Conservation (phyloP, 306 rosid species). For the Albizia julibrissin region DNA sequence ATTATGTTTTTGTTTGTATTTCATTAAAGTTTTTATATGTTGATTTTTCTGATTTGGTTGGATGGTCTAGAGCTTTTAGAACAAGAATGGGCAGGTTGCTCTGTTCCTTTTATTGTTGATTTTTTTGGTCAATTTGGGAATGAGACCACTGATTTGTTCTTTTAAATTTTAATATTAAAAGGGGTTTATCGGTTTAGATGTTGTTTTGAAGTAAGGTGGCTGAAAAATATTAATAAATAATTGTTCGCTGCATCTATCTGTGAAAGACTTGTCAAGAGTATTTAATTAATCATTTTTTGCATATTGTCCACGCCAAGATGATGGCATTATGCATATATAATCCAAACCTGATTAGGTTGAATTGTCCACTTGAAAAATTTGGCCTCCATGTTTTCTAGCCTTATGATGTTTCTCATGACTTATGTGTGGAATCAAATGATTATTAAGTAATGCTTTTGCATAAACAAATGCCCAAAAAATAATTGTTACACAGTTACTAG, state of each 20-base stretch:
- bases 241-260: slow-evolving; percentile 20
- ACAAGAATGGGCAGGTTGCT: slow-evolving; percentile 34
- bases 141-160: slow-evolving; percentile 31
- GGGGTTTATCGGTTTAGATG: slow-evolving; percentile 36
- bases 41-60: slow-evolving; percentile 30
- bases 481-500: not conserved
- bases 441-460: not conserved
- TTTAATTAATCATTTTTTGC: slow-evolving; percentile 30
- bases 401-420: slow-evolving; percentile 9
- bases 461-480: not conserved
- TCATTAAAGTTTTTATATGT: not conserved
- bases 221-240: slow-evolving; percentile 4
- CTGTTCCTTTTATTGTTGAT: not conserved
- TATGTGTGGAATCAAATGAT: not conserved
- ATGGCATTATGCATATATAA: slow-evolving; percentile 10
- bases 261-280: slow-evolving; percentile 24
- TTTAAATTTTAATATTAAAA: slow-evolving; percentile 18
- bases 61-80: slow-evolving; percentile 36
- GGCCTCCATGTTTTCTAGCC: not conserved
- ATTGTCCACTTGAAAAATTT: not conserved
- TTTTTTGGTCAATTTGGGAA: not conserved
- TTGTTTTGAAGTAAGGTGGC: slow-evolving; percentile 46
- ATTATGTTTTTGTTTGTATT: not conserved
- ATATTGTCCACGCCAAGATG: slow-evolving; percentile 30
- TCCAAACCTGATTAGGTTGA: not conserved